Percentiles rank a stretch among this genome's conserved stretches.
Evolutionary conservation across 2,329 filamentous ascomycete genomes (phyloP).

Genomic region (Proliferodiscus dingleyae): DNA sequence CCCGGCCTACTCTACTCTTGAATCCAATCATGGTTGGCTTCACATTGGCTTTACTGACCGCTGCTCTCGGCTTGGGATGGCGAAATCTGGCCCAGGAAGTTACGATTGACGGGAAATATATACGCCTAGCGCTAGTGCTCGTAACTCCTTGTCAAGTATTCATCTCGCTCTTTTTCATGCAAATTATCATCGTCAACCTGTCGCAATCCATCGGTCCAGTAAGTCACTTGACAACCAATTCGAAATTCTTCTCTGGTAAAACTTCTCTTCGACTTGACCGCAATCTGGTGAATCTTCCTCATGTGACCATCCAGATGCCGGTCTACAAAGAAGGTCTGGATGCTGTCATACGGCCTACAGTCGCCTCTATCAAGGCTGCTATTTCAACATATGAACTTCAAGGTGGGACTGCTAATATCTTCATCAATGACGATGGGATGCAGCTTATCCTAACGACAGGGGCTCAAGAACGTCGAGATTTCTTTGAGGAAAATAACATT

Average conservation of each 20-base stretch:
- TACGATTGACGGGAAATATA: conserved; percentile 46
- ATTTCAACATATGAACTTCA: conserved; percentile 56
- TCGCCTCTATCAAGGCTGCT: conserved; percentile 50
- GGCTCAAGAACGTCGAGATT: conserved; percentile 45
- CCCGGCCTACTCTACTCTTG: conserved; percentile 48
- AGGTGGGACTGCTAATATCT: conserved; percentile 64
- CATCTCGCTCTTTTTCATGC: conserved; percentile 47
- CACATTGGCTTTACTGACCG: conserved; percentile 48
- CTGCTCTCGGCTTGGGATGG: conserved; percentile 53
- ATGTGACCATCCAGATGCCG: conserved; percentile 46
- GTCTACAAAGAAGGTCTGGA: conserved; percentile 45
- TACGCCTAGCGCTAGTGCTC: conserved; percentile 49
- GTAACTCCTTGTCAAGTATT: conserved; percentile 53
- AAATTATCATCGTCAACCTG: conserved; percentile 44
- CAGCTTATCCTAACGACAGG: conserved; percentile 51
- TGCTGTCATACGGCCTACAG: conserved; percentile 50
- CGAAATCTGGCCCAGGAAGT: conserved; percentile 50
- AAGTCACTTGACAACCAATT: conserved; percentile 40
- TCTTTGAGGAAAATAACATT: conserved; percentile 54
- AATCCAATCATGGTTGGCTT: conserved; percentile 49
- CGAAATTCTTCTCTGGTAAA: conserved; percentile 33
- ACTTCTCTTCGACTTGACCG: conserved; percentile 37
- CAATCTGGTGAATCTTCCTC: conserved; percentile 39
- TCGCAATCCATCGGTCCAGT: conserved; percentile 49
- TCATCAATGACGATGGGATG: conserved; percentile 66